A percentile compares a stretch with the other conserved stretches of the same genome.
Evolutionary conservation across 495 filamentous ascomycete genomes (phyloP).

Genomic region (Penicillium manginii): DNA sequence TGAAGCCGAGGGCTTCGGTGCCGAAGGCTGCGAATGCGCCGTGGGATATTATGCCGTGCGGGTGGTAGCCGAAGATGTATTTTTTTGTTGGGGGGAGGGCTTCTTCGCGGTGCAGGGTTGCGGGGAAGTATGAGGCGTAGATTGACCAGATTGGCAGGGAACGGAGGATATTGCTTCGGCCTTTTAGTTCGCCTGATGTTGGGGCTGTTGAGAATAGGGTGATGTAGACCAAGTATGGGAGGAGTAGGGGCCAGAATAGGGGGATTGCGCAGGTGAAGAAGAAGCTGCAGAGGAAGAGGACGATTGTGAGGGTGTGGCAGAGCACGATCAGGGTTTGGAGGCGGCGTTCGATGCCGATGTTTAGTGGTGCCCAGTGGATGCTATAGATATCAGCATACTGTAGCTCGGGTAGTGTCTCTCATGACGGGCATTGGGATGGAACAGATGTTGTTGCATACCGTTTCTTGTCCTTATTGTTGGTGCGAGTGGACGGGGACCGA

Average conservation of each 20-base stretch:
- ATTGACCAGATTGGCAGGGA: slow-evolving; percentile 80
- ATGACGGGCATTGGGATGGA: background rate
- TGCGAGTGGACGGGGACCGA: background rate
- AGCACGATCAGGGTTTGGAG: slow-evolving; percentile 88
- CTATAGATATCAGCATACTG: slow-evolving; percentile 34
- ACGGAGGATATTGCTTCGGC: slow-evolving; percentile 73
- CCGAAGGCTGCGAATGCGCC: slow-evolving; percentile 92
- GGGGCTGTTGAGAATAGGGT: slow-evolving; percentile 76
- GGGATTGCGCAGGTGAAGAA: slow-evolving; percentile 92
- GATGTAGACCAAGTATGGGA: slow-evolving; percentile 87
- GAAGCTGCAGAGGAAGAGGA: slow-evolving; percentile 74
- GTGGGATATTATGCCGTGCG: slow-evolving; percentile 95
- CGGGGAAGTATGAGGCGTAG: slow-evolving; percentile 92
- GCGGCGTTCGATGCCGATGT: slow-evolving; percentile 81
- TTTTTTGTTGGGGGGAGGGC: slow-evolving; percentile 78
- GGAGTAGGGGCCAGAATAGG: slow-evolving; percentile 83
- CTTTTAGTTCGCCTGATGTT: slow-evolving; percentile 71
- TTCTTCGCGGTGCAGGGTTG: slow-evolving; percentile 80
- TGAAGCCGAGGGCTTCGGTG: slow-evolving; percentile 89
- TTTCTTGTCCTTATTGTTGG: slow-evolving; percentile 16
- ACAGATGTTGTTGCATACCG: slow-evolving; percentile 19
- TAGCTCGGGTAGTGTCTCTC: background rate
- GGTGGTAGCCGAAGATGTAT: slow-evolving; percentile 98
- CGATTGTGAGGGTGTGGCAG: slow-evolving; percentile 81
- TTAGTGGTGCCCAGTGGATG: slow-evolving; percentile 85